Evolutionary conservation across 1,139 yeast species (phyloP).

Genomic region (Cylindricascospora bacillispora): DNA sequence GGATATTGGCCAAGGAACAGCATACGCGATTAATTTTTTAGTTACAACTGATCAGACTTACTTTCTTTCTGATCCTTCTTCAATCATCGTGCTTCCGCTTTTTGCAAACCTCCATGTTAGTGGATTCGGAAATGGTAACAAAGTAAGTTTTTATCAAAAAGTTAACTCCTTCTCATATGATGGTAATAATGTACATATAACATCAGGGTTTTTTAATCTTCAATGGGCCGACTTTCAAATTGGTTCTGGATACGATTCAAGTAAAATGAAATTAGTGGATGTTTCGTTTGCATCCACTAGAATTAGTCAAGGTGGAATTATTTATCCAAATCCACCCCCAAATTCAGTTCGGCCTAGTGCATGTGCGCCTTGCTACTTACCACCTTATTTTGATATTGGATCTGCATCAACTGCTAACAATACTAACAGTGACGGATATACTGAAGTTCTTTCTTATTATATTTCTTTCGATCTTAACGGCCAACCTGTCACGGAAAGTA

Average conservation of each 20-base stretch:
- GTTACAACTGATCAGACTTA: not conserved
- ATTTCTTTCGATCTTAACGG: not conserved
- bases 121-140: constrained; percentile 2
- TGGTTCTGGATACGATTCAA: not conserved
- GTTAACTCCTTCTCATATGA: not conserved
- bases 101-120: not conserved
- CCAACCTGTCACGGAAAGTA: constrained; percentile 1
- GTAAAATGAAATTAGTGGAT: not conserved
- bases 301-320: not conserved
- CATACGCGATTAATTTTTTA: not conserved
- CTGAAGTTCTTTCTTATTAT: not conserved
- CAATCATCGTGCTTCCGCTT: not conserved
- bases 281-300: not conserved
- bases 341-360: not conserved
- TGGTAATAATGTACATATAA: not conserved
- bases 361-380: not conserved
- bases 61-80: not conserved
- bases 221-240: not conserved
- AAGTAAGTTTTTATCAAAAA: not conserved
- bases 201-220: not conserved
- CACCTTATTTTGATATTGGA: not conserved
- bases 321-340: not conserved
- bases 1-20: not conserved
- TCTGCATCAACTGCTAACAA: not conserved
- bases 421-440: not conserved